A percentile compares a stretch with the other conserved stretches of the same genome.
These are phyloP conservation scores for Phlebiopsis flavidoalba DNA, from an alignment of 768 basidiomycete species.

Conservation along the genomic window DNA sequence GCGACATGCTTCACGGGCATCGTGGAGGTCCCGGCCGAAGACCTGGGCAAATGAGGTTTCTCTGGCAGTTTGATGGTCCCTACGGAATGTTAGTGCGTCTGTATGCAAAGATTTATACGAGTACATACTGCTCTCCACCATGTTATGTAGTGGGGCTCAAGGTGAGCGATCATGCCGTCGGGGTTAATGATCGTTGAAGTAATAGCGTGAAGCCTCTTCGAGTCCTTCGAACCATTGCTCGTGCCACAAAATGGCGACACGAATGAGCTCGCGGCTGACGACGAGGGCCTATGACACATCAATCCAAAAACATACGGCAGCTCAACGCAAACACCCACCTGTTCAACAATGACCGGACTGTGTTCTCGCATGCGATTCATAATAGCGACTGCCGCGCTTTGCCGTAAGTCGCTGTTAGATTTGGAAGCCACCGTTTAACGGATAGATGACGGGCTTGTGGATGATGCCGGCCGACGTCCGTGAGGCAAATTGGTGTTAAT, in stretches of 20 bases:
- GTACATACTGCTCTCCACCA: slow-evolving; percentile 77
- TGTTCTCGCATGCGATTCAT: slow-evolving; percentile 95
- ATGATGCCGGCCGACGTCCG: slow-evolving; percentile 92
- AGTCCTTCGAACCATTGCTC: slow-evolving; percentile 98
- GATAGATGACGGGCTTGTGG: slow-evolving; percentile 96
- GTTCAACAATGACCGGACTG: slow-evolving; percentile 79
- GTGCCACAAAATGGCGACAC: slow-evolving; percentile 98
- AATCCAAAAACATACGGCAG: slow-evolving; percentile 1
- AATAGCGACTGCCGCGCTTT: slow-evolving; percentile 77
- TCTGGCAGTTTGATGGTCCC: slow-evolving; percentile 90
- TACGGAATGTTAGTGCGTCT: slow-evolving; percentile 25
- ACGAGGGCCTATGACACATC: slow-evolving; percentile 57
- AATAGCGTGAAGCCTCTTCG: slow-evolving; percentile 94
- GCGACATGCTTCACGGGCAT: slow-evolving; percentile 87
- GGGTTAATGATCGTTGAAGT: slow-evolving; percentile 97
- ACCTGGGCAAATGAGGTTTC: slow-evolving; percentile 94
- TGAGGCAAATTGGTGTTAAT: slow-evolving; percentile 85
- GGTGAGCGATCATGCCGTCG: slow-evolving; percentile 90
- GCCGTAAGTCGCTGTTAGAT: slow-evolving; percentile 80
- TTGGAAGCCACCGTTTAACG: slow-evolving; percentile 95
- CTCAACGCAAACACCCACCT: slow-evolving; percentile 39
- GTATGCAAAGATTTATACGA: neutral
- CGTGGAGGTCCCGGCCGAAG: slow-evolving; percentile 87
- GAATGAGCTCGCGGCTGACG: slow-evolving; percentile 91
- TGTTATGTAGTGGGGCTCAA: slow-evolving; percentile 91